Conservation (phyloP, 176 grass and related monocot species). For the Oryza coarctata region DNA sequence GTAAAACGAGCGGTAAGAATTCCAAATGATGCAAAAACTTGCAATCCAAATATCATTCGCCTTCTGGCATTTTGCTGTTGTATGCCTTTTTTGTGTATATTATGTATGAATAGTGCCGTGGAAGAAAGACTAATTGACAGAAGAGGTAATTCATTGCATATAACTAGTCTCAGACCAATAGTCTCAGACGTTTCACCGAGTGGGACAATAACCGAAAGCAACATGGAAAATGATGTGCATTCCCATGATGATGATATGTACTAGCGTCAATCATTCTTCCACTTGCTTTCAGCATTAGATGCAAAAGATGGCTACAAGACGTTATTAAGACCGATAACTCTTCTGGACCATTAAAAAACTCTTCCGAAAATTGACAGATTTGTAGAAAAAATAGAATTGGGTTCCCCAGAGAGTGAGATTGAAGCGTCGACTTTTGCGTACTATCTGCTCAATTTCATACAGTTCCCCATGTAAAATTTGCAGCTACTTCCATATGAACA, state of each 20-base stretch:
- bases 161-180: not conserved
- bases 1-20: not conserved
- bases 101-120: not conserved
- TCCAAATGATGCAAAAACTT: not conserved
- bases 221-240: not conserved
- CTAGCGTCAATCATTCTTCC: not conserved
- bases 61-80: slow-evolving; percentile 13
- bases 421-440: not conserved
- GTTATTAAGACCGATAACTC: not conserved
- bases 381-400: not conserved
- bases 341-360: not conserved
- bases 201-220: slow-evolving; percentile 13
- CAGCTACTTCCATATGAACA: not conserved
- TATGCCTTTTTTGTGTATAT: slow-evolving; percentile 20
- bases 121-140: not conserved
- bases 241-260: not conserved
- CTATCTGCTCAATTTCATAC: not conserved
- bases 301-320: not conserved
- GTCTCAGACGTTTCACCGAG: slow-evolving; percentile 16
- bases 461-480: not conserved
- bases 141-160: not conserved
- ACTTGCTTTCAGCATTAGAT: not conserved
- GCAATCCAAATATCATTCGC: not conserved
- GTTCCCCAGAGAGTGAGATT: not conserved
- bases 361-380: not conserved